Evolutionary conservation across 2,329 filamentous ascomycete genomes (phyloP).

Genomic region (Sclerotinia subarctica): DNA sequence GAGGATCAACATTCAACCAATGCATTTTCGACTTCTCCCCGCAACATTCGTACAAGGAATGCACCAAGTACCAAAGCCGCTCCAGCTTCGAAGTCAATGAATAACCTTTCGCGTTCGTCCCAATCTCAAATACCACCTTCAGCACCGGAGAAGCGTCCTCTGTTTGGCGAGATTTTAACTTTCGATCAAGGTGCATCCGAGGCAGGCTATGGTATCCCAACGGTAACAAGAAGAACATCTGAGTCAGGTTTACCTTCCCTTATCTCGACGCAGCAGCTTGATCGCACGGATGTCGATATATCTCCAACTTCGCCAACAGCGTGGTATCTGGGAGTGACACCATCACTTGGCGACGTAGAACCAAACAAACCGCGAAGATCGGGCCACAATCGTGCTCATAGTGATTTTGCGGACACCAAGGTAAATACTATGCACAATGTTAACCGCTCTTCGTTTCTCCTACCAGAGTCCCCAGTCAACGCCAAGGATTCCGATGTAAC

Average conservation of each 20-base stretch:
- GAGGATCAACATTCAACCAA: conserved; percentile 54
- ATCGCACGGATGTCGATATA: conserved; percentile 52
- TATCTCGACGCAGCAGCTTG: conserved; percentile 47
- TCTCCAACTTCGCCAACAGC: conserved; percentile 64
- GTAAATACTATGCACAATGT: conserved; percentile 32
- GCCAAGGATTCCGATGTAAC: background rate
- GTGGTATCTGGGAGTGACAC: conserved; percentile 55
- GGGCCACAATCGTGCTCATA: conserved; percentile 53
- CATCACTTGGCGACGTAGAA: conserved; percentile 42
- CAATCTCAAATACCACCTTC: conserved; percentile 33
- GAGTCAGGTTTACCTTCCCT: conserved; percentile 64
- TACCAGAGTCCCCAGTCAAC: conserved; percentile 9
- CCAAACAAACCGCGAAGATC: conserved; percentile 36
- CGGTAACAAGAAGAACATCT: conserved; percentile 60
- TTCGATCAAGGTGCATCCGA: conserved; percentile 52
- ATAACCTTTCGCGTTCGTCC: conserved; percentile 41
- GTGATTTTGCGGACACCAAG: conserved; percentile 51
- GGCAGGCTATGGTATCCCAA: conserved; percentile 58
- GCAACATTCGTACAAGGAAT: conserved; percentile 52
- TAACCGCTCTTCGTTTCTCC: conserved; percentile 16
- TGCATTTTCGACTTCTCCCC: conserved; percentile 58
- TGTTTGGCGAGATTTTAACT: conserved; percentile 74
- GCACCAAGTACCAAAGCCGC: conserved; percentile 38
- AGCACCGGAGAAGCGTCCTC: conserved; percentile 47
- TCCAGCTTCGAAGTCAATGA: conserved; percentile 46